Evolutionary conservation across 305 asterid genomes (phyloP).

Genomic region (Fraxinus nigra): DNA sequence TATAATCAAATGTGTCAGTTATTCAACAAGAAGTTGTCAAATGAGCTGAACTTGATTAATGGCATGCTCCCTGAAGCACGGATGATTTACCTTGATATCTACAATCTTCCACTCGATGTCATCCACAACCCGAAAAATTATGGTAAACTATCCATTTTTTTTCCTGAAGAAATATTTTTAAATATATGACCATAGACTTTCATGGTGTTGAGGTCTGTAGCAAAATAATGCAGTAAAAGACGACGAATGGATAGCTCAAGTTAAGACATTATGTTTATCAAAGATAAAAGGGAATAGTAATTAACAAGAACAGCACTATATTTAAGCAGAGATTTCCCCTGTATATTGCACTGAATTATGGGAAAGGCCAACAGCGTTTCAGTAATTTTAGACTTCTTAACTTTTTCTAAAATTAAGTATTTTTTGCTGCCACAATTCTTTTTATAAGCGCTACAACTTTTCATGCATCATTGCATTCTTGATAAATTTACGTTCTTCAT

Average conservation of each 20-base stretch:
- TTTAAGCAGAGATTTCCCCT: not conserved
- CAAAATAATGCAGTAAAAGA: not conserved
- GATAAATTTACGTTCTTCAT: not conserved
- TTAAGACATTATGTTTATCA: not conserved
- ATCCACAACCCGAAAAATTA: constrained; percentile 49
- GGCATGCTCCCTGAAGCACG: constrained; percentile 33
- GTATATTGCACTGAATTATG: not conserved
- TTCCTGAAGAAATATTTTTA: not conserved
- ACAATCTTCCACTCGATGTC: constrained; percentile 44
- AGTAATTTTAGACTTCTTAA: no score
- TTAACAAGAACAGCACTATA: not conserved
- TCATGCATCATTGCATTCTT: not conserved
- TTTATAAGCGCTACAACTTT: not conserved
- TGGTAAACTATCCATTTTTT: constrained; percentile 33
- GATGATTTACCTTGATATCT: constrained; percentile 46
- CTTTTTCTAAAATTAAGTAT: no score
- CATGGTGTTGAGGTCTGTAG: not conserved
- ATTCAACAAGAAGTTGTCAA: constrained; percentile 44
- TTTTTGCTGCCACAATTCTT: no score
- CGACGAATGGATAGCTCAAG: not conserved
- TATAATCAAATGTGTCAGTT: constrained; percentile 40
- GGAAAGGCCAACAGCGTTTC: not conserved
- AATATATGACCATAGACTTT: not conserved
- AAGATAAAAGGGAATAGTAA: not conserved
- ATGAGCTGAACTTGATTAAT: constrained; percentile 34